Evolutionary conservation across 2,329 filamentous ascomycete species (phyloP), one percentile per base, ranked within the genome.

Genomic region (Plectosphaerella sp.): DNA sequence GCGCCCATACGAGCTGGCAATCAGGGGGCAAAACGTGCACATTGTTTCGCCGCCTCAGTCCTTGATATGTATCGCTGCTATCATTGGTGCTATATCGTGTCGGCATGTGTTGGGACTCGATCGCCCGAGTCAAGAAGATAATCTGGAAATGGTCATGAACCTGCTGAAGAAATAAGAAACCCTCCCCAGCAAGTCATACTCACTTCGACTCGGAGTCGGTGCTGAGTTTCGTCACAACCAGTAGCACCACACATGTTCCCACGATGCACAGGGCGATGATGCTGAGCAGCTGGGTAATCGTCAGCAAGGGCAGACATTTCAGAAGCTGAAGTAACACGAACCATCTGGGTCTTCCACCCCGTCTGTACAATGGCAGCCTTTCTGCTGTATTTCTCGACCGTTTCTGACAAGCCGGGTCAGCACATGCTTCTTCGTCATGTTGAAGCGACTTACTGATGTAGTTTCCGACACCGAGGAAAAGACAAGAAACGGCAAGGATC

Each of bases 301-400:
- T 48, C 14, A 48, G 47, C n/a, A 39, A 37, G 37, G 14, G 37
- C 37, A 33, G 8, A 33, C 37, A 39, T 22, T 3, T 22, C 5
- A 15, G 14, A 15, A 39, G 5, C 36, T 39, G 12, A 41, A 9
- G 16, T 8, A 41, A 8, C 37, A 66, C 76, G 57, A 63, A 96
- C 88, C 42, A 86, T 69, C 66, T 97, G 92, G 37, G 94, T 97
- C 70, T 91, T 93, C 88, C 89, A 94, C 1, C 94, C 94, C 28
- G 85, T 88, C 73, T 99, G 94, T 39, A 99, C 94, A 57, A 97
- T 79, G 0, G 94, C 94, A 24, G 80, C 79, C 58, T 86, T 83
- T 39, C 81, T 78, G 60, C 88, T 88, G 67, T 96, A 99, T 65
- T 89, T 87, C 61, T 88, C 88, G 22, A 97, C 73, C 0, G 84